A percentile compares a stretch with the other conserved stretches of the same genome.
phyloP scores from a whole-genome alignment of 2,329 filamentous ascomycete species.

The Davidsoniella eucalypti region DNA sequence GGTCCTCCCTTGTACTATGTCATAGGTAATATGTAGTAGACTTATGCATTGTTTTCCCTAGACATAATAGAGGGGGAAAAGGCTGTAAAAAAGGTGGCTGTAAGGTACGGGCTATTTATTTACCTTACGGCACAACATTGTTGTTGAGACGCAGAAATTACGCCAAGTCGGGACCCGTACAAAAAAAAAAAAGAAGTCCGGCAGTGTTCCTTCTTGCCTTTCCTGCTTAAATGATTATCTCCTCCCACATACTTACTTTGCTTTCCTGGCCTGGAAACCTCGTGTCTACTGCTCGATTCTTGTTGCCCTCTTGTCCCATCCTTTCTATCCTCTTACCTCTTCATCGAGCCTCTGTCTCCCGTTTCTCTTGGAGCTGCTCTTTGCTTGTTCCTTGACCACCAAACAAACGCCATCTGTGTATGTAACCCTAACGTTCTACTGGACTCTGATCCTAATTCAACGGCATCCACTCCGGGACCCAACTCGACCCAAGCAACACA shows the following conservation, averaged over 20 bases:
- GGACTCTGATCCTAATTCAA: constrained; percentile 1
- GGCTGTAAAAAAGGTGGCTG: too few species aligned
- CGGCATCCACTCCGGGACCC: not conserved
- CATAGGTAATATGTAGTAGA: too few species aligned
- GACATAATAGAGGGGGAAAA: too few species aligned
- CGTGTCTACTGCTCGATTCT: constrained; percentile 11
- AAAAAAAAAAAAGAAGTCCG: too few species aligned
- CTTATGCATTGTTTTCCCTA: too few species aligned
- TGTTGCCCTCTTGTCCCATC: constrained; percentile 13
- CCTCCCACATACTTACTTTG: not conserved
- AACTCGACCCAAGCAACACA: constrained; percentile 2
- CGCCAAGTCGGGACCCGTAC: too few species aligned
- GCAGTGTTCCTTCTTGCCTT: too few species aligned
- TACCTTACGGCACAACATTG: too few species aligned
- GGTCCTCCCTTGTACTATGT: not conserved
- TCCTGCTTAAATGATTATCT: too few species aligned
- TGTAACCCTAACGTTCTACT: not conserved
- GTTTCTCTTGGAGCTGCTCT: not conserved
- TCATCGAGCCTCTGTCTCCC: not conserved
- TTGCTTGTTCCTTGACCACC: not conserved
- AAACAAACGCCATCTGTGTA: not conserved
- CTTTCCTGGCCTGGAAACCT: constrained; percentile 5
- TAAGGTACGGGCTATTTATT: too few species aligned
- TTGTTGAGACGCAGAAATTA: too few species aligned
- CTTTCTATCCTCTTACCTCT: too few species aligned